Evolutionary conservation across 495 filamentous ascomycete species (phyloP).

Genomic region (Penicillium roqueforti): DNA sequence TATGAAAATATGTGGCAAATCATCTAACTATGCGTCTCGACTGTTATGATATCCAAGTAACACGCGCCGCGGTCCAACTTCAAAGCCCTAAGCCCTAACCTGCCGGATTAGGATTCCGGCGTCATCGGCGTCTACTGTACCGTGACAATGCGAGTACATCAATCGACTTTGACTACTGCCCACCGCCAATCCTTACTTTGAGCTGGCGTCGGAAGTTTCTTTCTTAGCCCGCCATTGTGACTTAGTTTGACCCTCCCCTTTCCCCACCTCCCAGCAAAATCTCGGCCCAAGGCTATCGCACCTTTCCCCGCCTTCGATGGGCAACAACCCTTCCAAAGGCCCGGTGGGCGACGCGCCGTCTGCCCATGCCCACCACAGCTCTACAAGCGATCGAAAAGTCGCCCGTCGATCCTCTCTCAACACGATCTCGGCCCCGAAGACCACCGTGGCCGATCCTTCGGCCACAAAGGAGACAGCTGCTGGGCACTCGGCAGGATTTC

Average conservation of each 20-base stretch:
- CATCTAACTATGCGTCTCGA: neutral
- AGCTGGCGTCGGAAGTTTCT: constrained; percentile 9
- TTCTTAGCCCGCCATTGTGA: constrained; percentile 26
- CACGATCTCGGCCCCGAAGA: constrained; percentile 36
- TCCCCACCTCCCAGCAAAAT: constrained; percentile 3
- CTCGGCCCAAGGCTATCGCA: constrained; percentile 2
- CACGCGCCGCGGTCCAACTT: constrained; percentile 1
- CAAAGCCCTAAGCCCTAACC: constrained; percentile 27
- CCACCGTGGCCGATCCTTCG: constrained; percentile 40
- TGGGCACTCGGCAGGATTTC: constrained; percentile 36
- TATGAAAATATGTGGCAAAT: neutral
- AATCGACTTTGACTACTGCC: constrained; percentile 5
- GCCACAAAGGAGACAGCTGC: constrained; percentile 41
- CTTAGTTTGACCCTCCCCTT: constrained; percentile 13
- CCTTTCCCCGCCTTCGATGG: constrained; percentile 39
- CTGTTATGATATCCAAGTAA: constrained; percentile 7
- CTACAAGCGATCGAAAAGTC: constrained; percentile 35
- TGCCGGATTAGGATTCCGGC: constrained; percentile 16
- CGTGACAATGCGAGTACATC: constrained; percentile 9
- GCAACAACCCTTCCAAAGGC: constrained; percentile 50
- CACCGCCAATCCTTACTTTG: constrained; percentile 12
- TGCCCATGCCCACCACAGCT: constrained; percentile 23
- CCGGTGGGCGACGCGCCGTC: constrained; percentile 35
- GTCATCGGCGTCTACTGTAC: constrained; percentile 24
- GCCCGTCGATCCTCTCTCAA: constrained; percentile 40